Conservation (phyloP, 805 yeast species). For the Yarrowia keelungensis region DNA sequence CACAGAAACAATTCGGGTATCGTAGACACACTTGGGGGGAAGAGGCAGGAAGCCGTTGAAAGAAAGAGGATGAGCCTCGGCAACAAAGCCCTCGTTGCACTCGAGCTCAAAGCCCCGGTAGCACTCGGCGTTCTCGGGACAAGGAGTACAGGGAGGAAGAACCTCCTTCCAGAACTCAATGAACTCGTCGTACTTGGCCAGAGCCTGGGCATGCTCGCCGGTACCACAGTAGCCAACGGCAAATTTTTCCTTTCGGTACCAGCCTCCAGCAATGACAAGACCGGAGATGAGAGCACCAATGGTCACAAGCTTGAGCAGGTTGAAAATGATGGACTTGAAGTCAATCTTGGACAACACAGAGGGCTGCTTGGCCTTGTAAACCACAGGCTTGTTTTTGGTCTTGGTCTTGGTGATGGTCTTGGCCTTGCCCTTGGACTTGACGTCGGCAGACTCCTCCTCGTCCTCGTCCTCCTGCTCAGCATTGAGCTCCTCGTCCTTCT, state of each 20-base stretch:
- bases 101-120: slow-evolving; percentile 62
- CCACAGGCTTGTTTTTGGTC: slow-evolving; percentile 34
- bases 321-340: slow-evolving; percentile 34
- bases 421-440: slow-evolving; percentile 6
- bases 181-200: slow-evolving; percentile 50
- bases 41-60: slow-evolving; percentile 66
- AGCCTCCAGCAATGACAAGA: slow-evolving; percentile 55
- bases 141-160: slow-evolving; percentile 71
- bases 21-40: slow-evolving; percentile 73
- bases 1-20: slow-evolving; percentile 70
- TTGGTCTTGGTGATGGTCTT: slow-evolving; percentile 31
- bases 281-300: slow-evolving; percentile 48
- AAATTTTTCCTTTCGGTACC: slow-evolving; percentile 70
- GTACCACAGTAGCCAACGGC: slow-evolving; percentile 77
- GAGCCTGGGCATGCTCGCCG: slow-evolving; percentile 20
- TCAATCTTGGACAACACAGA: slow-evolving; percentile 5
- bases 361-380: slow-evolving; percentile 31
- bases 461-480: slow-evolving; percentile 19
- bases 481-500: slow-evolving; percentile 31
- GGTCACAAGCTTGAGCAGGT: slow-evolving; percentile 28
- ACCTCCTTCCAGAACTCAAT: slow-evolving; percentile 53
- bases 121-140: slow-evolving; percentile 86
- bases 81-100: slow-evolving; percentile 64
- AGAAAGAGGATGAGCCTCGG: slow-evolving; percentile 44
- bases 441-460: neutral